phyloP scores from a whole-genome alignment of 2,329 filamentous ascomycete genomes.

The Verticillium zaregamsianum region DNA sequence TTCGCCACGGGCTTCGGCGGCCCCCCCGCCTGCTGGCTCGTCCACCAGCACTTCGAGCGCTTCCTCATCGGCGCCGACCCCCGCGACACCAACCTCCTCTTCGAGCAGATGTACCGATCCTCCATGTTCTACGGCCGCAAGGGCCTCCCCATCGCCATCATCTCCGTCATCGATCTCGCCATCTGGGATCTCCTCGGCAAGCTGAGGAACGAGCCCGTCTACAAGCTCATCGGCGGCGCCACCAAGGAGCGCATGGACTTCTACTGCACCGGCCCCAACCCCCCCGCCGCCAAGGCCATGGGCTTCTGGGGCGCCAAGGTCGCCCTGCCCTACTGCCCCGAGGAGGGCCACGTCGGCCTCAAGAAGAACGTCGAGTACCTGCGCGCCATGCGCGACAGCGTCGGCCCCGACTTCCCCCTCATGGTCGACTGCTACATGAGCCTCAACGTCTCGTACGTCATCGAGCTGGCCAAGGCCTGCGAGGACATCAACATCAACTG shows the following conservation, averaged over 20 bases:
- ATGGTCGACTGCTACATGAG: constrained; percentile 99
- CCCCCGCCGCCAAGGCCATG: constrained; percentile 73
- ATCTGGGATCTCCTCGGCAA: constrained; percentile 92
- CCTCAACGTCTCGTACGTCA: constrained; percentile 87
- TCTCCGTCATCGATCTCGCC: constrained; percentile 90
- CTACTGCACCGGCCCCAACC: constrained; percentile 91
- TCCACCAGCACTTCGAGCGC: constrained; percentile 88
- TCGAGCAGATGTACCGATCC: constrained; percentile 93
- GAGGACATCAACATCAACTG: constrained; percentile 87
- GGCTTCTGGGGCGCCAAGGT: constrained; percentile 92
- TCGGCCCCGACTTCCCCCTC: constrained; percentile 86
- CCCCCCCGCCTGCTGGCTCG: constrained; percentile 89
- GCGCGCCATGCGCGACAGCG: constrained; percentile 74
- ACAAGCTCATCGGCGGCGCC: constrained; percentile 90
- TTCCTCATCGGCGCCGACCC: constrained; percentile 88
- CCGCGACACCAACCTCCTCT: constrained; percentile 84
- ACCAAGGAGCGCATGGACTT: constrained; percentile 80
- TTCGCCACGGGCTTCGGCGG: constrained; percentile 94
- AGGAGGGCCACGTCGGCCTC: constrained; percentile 77
- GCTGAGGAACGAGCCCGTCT: constrained; percentile 87
- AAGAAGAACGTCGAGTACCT: constrained; percentile 89
- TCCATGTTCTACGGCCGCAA: constrained; percentile 98
- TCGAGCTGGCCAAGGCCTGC: constrained; percentile 81
- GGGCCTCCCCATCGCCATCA: constrained; percentile 83
- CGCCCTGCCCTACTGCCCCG: constrained; percentile 82